Conservation (phyloP, 768 basidiomycete genomes). For the Lactifluus subvellereus region DNA sequence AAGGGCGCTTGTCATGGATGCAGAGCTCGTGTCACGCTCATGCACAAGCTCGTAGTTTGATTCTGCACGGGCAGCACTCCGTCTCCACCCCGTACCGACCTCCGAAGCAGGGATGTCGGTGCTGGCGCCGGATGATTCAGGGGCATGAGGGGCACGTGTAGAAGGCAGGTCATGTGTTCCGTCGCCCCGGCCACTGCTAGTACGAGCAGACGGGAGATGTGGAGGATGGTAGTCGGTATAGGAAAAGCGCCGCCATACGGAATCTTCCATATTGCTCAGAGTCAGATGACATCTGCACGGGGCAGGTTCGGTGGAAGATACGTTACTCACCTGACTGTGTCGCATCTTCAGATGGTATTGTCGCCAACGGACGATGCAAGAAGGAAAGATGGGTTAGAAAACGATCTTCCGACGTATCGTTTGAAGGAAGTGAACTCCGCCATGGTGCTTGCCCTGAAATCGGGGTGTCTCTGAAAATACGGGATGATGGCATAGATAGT, state of each 20-base stretch:
- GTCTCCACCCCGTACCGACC: slow-evolving; percentile 9
- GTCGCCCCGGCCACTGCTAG: slow-evolving; percentile 1
- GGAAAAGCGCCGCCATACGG: slow-evolving; percentile 8
- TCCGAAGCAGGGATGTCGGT: background rate
- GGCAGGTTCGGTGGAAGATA: background rate
- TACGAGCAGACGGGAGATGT: background rate
- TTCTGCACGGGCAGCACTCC: slow-evolving; percentile 15
- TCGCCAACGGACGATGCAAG: slow-evolving; percentile 1
- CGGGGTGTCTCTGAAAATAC: slow-evolving; percentile 10
- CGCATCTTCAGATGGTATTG: background rate
- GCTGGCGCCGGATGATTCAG: background rate
- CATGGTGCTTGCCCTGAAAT: slow-evolving; percentile 14
- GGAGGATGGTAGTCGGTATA: slow-evolving; percentile 1
- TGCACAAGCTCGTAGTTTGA: slow-evolving; percentile 9
- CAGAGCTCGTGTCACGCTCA: slow-evolving; percentile 2
- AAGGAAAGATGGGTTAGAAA: slow-evolving; percentile 5
- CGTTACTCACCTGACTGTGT: slow-evolving; percentile 13
- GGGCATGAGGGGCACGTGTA: slow-evolving; percentile 2
- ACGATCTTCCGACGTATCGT: slow-evolving; percentile 6
- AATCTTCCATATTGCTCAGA: slow-evolving; percentile 7
- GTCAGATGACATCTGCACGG: background rate
- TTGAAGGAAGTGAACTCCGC: slow-evolving; percentile 7
- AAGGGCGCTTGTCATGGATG: background rate
- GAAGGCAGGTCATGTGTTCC: background rate
- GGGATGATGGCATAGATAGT: slow-evolving; percentile 4